Percentiles rank a stretch among this genome's conserved stretches.
phyloP scores from a whole-genome alignment of 345 rosid species.

The Ailanthus altissimus region DNA sequence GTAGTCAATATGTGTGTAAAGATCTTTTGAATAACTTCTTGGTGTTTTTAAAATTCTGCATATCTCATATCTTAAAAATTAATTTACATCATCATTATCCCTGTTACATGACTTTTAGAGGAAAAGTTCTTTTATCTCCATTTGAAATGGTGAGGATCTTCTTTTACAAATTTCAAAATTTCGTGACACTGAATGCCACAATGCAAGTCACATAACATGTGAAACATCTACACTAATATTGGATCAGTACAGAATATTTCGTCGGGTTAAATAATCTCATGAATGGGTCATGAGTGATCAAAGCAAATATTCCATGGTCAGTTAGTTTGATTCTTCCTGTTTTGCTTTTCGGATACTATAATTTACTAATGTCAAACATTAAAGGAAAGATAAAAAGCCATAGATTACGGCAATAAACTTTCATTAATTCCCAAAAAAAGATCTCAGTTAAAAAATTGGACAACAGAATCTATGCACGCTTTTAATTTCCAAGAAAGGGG shows the following conservation, averaged over 20 bases:
- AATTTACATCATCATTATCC: neutral
- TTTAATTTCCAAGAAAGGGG: neutral
- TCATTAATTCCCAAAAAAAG: neutral
- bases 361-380: neutral
- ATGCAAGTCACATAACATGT: neutral
- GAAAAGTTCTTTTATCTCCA: neutral
- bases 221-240: no score
- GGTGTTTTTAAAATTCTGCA: neutral
- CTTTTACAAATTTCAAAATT: neutral
- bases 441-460: neutral
- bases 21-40: neutral
- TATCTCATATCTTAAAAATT: neutral
- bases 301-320: constrained; percentile 10
- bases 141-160: neutral
- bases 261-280: no score
- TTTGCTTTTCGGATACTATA: neutral
- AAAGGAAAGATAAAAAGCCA: neutral
- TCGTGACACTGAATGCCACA: neutral
- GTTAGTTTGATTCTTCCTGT: neutral
- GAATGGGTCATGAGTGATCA: no score
- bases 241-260: no score
- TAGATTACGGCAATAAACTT: neutral
- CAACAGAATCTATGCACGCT: no score
- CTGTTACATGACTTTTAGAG: neutral
- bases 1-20: no score